These are phyloP conservation scores for Yamadazyma songkhlaensis DNA, from an alignment of 1,139 yeast species.

Conservation along the genomic window DNA sequence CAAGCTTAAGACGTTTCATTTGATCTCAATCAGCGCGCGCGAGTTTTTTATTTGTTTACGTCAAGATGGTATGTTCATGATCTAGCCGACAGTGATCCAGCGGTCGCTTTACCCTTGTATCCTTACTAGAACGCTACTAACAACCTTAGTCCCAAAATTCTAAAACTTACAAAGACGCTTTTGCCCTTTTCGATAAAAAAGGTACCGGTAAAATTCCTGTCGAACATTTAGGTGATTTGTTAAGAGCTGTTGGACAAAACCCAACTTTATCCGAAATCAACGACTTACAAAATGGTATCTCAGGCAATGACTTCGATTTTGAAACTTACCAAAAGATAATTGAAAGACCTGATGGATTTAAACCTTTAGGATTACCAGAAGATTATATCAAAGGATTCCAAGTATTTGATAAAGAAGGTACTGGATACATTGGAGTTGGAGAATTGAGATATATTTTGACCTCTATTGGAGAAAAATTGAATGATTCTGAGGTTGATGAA, in stretches of 20 bases:
- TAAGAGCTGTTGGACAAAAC: slow-evolving; percentile 97
- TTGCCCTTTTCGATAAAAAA: slow-evolving; percentile 93
- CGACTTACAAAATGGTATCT: slow-evolving; percentile 57
- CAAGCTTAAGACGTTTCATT: slow-evolving; percentile 3
- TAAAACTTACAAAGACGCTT: slow-evolving; percentile 92
- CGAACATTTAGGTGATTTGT: slow-evolving; percentile 85
- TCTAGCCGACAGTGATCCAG: no score
- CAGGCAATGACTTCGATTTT: slow-evolving; percentile 57
- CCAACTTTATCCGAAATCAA: slow-evolving; percentile 90
- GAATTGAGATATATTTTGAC: slow-evolving; percentile 92
- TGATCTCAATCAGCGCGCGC: background rate
- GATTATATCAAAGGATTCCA: slow-evolving; percentile 97
- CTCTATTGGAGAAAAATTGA: slow-evolving; percentile 87
- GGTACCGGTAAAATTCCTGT: slow-evolving; percentile 93
- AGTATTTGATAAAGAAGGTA: slow-evolving; percentile 92
- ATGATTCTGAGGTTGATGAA: slow-evolving; percentile 92
- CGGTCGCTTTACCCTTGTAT: no score
- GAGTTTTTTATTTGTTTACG: slow-evolving; percentile 3
- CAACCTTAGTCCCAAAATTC: slow-evolving; percentile 38
- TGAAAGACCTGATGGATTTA: slow-evolving; percentile 87
- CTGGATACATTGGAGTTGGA: slow-evolving; percentile 96
- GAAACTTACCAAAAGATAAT: slow-evolving; percentile 76
- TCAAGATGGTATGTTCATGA: slow-evolving; percentile 5
- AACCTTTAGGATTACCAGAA: slow-evolving; percentile 89
- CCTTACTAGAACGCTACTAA: slow-evolving; percentile 2